These are phyloP conservation scores for Pythium volutum DNA, from an alignment of 352 stramenopile species.

Conservation along the genomic window DNA sequence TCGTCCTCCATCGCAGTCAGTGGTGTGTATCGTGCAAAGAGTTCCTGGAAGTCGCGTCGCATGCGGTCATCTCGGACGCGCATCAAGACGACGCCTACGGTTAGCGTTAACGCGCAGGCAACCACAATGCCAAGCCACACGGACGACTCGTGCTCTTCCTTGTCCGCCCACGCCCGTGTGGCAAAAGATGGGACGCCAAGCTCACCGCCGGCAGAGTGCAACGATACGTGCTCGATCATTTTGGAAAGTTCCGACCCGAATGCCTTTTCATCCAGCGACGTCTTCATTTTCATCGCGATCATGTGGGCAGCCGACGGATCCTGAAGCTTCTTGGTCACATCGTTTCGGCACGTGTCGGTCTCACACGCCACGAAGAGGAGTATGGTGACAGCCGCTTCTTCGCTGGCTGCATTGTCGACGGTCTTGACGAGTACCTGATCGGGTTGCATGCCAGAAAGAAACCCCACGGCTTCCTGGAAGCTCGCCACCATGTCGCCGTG, in stretches of 20 bases:
- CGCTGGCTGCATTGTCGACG: neutral
- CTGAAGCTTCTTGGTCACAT: constrained; percentile 9
- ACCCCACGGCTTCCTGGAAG: constrained; percentile 23
- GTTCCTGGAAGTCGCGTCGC: constrained; percentile 30
- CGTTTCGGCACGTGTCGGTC: constrained; percentile 15
- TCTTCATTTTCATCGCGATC: constrained; percentile 30
- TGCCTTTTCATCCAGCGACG: constrained; percentile 7
- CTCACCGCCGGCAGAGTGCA: constrained; percentile 14
- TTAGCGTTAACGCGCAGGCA: constrained; percentile 16
- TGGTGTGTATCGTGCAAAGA: constrained; percentile 32
- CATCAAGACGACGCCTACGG: constrained; percentile 18
- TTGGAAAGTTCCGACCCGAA: constrained; percentile 21
- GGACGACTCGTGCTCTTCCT: neutral
- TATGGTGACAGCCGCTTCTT: neutral
- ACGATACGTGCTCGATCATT: constrained; percentile 19
- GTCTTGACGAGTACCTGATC: constrained; percentile 21
- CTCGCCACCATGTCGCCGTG: constrained; percentile 9
- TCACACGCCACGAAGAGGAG: constrained; percentile 24
- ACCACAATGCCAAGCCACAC: constrained; percentile 2
- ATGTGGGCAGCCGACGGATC: constrained; percentile 16
- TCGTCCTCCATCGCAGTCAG: constrained; percentile 29
- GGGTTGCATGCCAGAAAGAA: constrained; percentile 1
- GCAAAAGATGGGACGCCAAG: neutral
- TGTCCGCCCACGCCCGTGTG: neutral
- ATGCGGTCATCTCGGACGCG: constrained; percentile 27